Percentiles rank a stretch among this genome's conserved stretches.
Conservation (phyloP, 1,284 basidiomycete genomes). For the Trichosporon ovoides region DNA sequence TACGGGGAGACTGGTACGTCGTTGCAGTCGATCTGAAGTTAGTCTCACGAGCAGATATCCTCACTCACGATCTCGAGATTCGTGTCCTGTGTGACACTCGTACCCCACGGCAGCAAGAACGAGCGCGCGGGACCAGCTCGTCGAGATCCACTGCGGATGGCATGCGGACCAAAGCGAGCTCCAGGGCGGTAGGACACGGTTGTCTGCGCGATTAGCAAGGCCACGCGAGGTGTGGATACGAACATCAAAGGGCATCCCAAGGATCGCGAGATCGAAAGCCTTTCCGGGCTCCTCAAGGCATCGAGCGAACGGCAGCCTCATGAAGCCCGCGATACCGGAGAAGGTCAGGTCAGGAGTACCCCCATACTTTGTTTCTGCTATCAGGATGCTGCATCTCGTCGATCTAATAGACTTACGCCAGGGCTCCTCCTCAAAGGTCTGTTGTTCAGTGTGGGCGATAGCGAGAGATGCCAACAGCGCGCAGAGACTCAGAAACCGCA, state of each 20-base stretch:
- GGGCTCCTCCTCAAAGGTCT: slow-evolving; percentile 9
- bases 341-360: slow-evolving; percentile 40
- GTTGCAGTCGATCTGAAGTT: slow-evolving; percentile 44
- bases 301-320: slow-evolving; percentile 39
- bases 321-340: slow-evolving; percentile 46
- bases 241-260: slow-evolving; percentile 47
- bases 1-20: slow-evolving; percentile 50
- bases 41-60: neutral
- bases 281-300: slow-evolving; percentile 43
- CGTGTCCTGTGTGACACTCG: slow-evolving; percentile 12
- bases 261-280: slow-evolving; percentile 48
- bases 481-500: neutral
- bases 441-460: neutral
- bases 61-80: slow-evolving; percentile 19
- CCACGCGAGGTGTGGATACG: slow-evolving; percentile 5
- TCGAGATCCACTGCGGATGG: slow-evolving; percentile 27
- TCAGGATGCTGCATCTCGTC: too few relatives aligned
- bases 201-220: slow-evolving; percentile 8
- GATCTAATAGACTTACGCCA: slow-evolving; percentile 22
- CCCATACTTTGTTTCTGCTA: slow-evolving; percentile 29
- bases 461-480: neutral
- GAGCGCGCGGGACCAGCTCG: slow-evolving; percentile 16
- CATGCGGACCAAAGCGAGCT: slow-evolving; percentile 47
- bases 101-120: slow-evolving; percentile 18
- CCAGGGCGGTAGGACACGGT: slow-evolving; percentile 29